A percentile compares a stretch with the other conserved stretches of the same genome.
These are phyloP conservation scores for Metschnikowia cerradonensis DNA, from an alignment of 805 yeast genomes.

Conservation along the genomic window DNA sequence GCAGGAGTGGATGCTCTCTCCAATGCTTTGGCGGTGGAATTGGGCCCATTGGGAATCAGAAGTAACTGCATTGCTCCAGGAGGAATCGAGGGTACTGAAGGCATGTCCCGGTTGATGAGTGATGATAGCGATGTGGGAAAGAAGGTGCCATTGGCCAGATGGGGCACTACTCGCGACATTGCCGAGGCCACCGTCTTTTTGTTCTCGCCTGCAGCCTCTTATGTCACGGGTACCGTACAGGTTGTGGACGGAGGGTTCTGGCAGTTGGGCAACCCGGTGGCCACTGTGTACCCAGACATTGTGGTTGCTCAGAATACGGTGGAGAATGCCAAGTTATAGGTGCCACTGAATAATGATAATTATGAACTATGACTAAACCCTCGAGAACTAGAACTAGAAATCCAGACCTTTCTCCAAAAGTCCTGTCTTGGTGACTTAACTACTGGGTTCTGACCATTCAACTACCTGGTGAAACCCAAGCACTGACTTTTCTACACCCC, in stretches of 20 bases:
- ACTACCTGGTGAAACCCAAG: no score
- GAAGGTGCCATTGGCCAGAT: slow-evolving; percentile 60
- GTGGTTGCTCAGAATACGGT: slow-evolving; percentile 27
- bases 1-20: slow-evolving; percentile 91
- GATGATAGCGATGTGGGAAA: slow-evolving; percentile 24
- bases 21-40: slow-evolving; percentile 80
- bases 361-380: no score
- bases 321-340: slow-evolving; percentile 22
- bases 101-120: slow-evolving; percentile 59
- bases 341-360: not conserved
- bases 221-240: slow-evolving; percentile 69
- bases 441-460: no score
- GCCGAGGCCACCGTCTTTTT: slow-evolving; percentile 84
- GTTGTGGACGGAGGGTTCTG: slow-evolving; percentile 91
- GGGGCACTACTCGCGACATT: slow-evolving; percentile 72
- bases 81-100: slow-evolving; percentile 83
- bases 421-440: no score
- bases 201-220: slow-evolving; percentile 78
- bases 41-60: slow-evolving; percentile 85
- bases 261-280: slow-evolving; percentile 58
- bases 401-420: no score
- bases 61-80: slow-evolving; percentile 91
- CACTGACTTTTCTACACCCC: no score
- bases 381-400: no score
- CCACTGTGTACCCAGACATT: slow-evolving; percentile 33